Conservation (phyloP, 371 early-diverging fungal genomes). For the Rhizopus sp. region DNA sequence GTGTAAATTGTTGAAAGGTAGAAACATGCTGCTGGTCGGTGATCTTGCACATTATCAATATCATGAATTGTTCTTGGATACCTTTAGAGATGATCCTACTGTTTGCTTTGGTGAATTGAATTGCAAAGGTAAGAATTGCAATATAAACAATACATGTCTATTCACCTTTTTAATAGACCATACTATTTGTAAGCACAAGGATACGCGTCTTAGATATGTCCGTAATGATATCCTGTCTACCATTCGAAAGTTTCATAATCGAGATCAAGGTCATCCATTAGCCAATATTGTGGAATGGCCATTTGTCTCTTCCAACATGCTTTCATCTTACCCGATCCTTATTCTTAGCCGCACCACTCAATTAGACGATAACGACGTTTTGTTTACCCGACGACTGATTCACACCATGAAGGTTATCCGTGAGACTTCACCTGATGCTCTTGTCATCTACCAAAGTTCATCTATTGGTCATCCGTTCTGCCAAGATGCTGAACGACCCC, state of each 20-base stretch:
- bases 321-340: constrained; percentile 42
- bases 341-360: constrained; percentile 52
- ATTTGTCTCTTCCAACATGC: constrained; percentile 46
- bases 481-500: constrained; percentile 41
- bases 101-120: constrained; percentile 59
- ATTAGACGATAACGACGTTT: constrained; percentile 44
- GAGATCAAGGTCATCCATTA: constrained; percentile 36
- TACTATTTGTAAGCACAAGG: constrained; percentile 37
- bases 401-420: constrained; percentile 51
- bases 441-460: constrained; percentile 59
- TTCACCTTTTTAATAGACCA: constrained; percentile 33
- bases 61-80: constrained; percentile 56
- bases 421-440: constrained; percentile 34
- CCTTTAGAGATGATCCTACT: constrained; percentile 48
- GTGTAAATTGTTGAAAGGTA: constrained; percentile 38
- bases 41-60: constrained; percentile 60
- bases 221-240: constrained; percentile 60
- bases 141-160: background rate
- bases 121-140: constrained; percentile 47
- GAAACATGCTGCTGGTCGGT: constrained; percentile 53
- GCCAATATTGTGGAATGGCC: constrained; percentile 50
- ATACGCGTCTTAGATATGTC: constrained; percentile 44
- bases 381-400: constrained; percentile 45
- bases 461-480: constrained; percentile 53
- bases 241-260: constrained; percentile 32